Evolutionary conservation across 2,329 filamentous ascomycete genomes (phyloP), one percentile per base, ranked within the genome.

Genomic region (Teratosphaeriaceae sp.): DNA sequence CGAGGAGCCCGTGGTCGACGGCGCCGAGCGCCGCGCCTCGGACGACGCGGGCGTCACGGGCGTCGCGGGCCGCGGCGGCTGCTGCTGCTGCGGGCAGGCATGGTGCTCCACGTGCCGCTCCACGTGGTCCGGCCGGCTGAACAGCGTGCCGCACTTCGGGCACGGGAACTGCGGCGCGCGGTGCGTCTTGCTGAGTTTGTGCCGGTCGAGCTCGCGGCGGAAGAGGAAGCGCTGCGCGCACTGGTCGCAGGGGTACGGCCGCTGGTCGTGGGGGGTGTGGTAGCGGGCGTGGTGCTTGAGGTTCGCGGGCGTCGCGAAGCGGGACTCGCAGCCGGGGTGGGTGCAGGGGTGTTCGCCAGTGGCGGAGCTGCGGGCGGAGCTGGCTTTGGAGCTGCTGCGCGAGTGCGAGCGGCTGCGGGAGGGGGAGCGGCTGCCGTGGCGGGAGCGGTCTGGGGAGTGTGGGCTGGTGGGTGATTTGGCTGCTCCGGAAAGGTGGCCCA

Each of bases 251-350:
- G 33, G 26, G 26, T 41, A 13, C 20, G 16, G 16, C 16, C 38
- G 38, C 19, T 41, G 26, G 13, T 33, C 11, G 29, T 41, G n/a
- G 16, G 38, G 38, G 11, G 38, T 41, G 20, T 41, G 38, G 26
- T 33, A 41, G 5, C 38, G 38, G 11, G 18, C 18, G 29, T 41
- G 38, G 18, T 41, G 38, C 18, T 41, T 41, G 7, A 41, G n/a
- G 9, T 31, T 26, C 3, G 26, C n/a, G 7, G 13, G 20, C 5
- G 26, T 41, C 7, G 26, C 3, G 26, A 22, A 33, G 9, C 27
- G 26, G 11, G 31, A 22, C 3, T 18, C 29, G 18, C 38, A 41
- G 6, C 16, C 29, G 4, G 23, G 3, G n/a, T 39, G 37, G 13
- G 31, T 3, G 29, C 38, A 41, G n/a, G 20, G 11, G 18, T 5